phyloP scores from a whole-genome alignment of 306 rosid species.

The Trichosanthes truncata region DNA sequence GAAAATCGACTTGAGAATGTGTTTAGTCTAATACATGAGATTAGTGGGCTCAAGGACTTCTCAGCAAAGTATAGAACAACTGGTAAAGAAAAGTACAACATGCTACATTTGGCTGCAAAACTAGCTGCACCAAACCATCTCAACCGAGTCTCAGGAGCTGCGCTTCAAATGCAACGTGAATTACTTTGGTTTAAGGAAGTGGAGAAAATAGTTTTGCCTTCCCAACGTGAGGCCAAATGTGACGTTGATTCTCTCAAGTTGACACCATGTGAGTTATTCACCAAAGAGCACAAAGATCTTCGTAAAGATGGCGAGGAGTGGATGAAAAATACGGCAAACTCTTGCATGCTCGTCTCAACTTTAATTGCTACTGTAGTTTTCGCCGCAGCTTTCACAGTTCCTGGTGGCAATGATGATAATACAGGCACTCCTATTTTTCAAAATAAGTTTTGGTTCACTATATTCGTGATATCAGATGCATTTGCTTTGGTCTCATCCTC shows the following conservation, averaged over 20 bases:
- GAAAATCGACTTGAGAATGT: slow-evolving; percentile 15
- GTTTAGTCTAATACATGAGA: slow-evolving; percentile 17
- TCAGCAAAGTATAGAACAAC: neutral
- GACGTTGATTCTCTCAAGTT: neutral
- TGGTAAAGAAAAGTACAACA: slow-evolving; percentile 1
- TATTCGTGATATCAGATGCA: neutral
- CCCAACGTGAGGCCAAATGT: neutral
- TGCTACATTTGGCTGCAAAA: slow-evolving; percentile 17
- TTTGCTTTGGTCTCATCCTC: neutral
- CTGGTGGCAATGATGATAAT: neutral
- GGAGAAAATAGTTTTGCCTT: slow-evolving; percentile 21
- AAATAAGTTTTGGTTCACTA: neutral
- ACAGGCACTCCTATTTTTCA: neutral
- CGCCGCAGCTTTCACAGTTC: neutral
- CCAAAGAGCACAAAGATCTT: neutral
- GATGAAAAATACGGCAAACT: neutral
- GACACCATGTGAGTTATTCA: neutral
- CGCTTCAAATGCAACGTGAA: slow-evolving; percentile 27
- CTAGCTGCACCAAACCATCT: slow-evolving; percentile 14
- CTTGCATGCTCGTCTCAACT: neutral
- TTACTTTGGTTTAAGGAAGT: slow-evolving; percentile 40
- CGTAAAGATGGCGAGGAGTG: neutral
- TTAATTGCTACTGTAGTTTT: neutral
- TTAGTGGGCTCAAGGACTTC: slow-evolving; percentile 11
- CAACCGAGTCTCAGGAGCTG: slow-evolving; percentile 21